phyloP scores from a whole-genome alignment of 169 alveolate species.

The Plasmodium adleri region DNA sequence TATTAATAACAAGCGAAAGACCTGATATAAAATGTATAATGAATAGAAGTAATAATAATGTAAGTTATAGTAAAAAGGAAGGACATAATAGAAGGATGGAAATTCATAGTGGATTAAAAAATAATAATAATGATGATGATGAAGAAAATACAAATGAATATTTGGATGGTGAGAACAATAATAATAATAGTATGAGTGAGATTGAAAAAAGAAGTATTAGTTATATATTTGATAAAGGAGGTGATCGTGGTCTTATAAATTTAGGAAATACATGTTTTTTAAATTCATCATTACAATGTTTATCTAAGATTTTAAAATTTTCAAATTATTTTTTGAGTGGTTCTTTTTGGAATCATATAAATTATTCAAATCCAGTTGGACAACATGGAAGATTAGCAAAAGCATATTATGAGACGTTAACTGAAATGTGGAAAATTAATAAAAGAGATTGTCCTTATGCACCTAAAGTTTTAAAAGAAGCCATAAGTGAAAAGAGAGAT shows the following conservation, averaged over 20 bases:
- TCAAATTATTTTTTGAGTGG: constrained; percentile 67
- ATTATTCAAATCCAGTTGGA: constrained; percentile 64
- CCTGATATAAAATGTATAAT: constrained; percentile 54
- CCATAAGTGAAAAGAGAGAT: constrained; percentile 88
- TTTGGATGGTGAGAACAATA: background rate
- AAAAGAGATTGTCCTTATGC: constrained; percentile 85
- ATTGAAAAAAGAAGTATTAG: constrained; percentile 8
- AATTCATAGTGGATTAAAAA: background rate
- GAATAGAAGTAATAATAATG: constrained; percentile 14
- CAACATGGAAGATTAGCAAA: constrained; percentile 82
- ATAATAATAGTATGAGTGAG: background rate
- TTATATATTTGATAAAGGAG: constrained; percentile 56
- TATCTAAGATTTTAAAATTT: constrained; percentile 82
- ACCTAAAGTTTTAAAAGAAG: constrained; percentile 91
- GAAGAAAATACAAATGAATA: background rate
- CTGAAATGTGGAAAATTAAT: constrained; percentile 85
- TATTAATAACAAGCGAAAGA: constrained; percentile 42
- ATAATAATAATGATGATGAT: constrained; percentile 1
- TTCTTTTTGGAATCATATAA: constrained; percentile 49
- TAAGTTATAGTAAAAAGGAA: background rate
- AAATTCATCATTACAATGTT: constrained; percentile 88
- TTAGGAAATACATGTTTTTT: constrained; percentile 85
- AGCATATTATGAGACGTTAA: constrained; percentile 81
- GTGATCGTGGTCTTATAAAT: constrained; percentile 79
- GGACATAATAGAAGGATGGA: constrained; percentile 5